phyloP scores from a whole-genome alignment of 352 stramenopile genomes.

The Halophytophthora polymorphica region DNA sequence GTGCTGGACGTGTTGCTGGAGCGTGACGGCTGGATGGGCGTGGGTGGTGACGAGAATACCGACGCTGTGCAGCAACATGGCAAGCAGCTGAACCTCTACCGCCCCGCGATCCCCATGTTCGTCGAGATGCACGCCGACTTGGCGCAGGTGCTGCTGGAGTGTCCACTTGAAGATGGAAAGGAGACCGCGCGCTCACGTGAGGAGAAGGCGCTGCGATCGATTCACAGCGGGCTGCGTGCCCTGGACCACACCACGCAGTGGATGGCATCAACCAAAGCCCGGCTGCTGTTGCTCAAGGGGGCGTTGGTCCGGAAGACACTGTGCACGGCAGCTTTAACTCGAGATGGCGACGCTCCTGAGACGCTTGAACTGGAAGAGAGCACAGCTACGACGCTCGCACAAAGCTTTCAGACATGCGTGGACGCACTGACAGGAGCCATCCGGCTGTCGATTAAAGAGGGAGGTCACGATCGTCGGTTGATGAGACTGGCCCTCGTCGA shows the following conservation, averaged over 20 bases:
- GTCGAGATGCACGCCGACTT: conserved; percentile 54
- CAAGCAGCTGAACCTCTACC: conserved; percentile 55
- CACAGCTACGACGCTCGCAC: background rate
- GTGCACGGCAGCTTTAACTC: background rate
- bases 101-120: conserved; percentile 42
- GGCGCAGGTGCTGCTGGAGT: conserved; percentile 46
- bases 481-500: conserved; percentile 51
- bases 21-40: conserved; percentile 61
- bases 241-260: conserved; percentile 37
- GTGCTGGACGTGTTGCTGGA: conserved; percentile 43
- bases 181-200: conserved; percentile 21
- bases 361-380: conserved; percentile 1
- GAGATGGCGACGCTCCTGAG: background rate
- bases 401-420: conserved; percentile 21
- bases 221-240: conserved; percentile 38
- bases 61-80: conserved; percentile 3
- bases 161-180: conserved; percentile 10
- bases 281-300: conserved; percentile 54
- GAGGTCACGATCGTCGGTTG: conserved; percentile 56
- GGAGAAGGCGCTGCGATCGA: conserved; percentile 20
- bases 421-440: conserved; percentile 25
- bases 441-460: conserved; percentile 36
- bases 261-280: conserved; percentile 39
- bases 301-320: conserved; percentile 44
- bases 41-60: conserved; percentile 7